Conservation (phyloP, 495 filamentous ascomycete species). For the Darksidea phi region DNA sequence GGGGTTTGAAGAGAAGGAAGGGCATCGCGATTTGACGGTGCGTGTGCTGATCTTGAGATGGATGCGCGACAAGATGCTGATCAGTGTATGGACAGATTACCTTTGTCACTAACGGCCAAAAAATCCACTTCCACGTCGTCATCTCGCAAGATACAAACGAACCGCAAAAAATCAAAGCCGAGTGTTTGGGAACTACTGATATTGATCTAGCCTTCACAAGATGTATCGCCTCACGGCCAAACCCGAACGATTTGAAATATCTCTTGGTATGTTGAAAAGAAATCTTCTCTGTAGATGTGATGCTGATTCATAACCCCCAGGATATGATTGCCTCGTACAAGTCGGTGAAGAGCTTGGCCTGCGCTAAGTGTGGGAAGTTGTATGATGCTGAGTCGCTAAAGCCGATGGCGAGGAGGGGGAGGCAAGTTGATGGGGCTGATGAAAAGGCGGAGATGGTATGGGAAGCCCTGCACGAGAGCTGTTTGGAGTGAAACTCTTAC, state of each 20-base stretch:
- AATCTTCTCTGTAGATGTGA: not conserved
- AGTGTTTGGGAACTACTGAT: constrained; percentile 29
- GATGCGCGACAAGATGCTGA: not conserved
- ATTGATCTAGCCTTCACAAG: constrained; percentile 22
- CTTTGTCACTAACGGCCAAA: constrained; percentile 4
- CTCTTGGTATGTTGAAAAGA: constrained; percentile 29
- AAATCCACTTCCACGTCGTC: constrained; percentile 28
- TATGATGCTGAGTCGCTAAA: constrained; percentile 15
- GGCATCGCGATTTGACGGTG: too few relatives aligned
- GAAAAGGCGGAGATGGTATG: constrained; percentile 15
- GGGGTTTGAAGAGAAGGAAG: too few relatives aligned
- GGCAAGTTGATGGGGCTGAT: constrained; percentile 10
- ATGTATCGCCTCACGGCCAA: constrained; percentile 30
- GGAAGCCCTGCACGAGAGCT: constrained; percentile 38
- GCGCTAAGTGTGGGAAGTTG: constrained; percentile 30
- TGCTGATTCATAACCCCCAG: constrained; percentile 17
- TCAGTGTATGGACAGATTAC: constrained; percentile 13
- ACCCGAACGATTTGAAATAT: constrained; percentile 29
- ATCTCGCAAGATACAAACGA: constrained; percentile 23
- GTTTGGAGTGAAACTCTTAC: constrained; percentile 16
- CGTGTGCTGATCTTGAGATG: not conserved
- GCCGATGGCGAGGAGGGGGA: constrained; percentile 32
- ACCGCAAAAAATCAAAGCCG: constrained; percentile 23
- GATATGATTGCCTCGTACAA: constrained; percentile 40
- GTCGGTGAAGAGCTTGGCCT: constrained; percentile 14